Evolutionary conservation across 2,329 filamentous ascomycete species (phyloP).

Genomic region (Fusarium sororula): DNA sequence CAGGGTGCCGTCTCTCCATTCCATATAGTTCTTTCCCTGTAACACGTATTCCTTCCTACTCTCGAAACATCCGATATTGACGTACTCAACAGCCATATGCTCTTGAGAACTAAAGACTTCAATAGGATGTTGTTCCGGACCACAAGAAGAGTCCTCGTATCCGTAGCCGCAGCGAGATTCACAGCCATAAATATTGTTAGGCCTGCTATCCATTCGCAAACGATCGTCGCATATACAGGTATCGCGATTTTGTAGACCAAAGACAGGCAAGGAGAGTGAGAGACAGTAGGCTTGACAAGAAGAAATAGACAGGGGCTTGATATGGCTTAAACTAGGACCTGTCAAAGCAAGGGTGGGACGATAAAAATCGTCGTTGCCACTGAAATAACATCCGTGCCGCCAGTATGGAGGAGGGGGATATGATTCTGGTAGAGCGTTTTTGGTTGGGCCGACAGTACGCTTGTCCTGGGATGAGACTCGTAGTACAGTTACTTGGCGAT

Average conservation of each 20-base stretch:
- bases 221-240: not conserved
- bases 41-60: not conserved
- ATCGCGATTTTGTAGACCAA: not conserved
- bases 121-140: not conserved
- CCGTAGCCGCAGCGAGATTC: not conserved
- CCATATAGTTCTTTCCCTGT: fast-evolving
- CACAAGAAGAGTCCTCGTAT: not conserved
- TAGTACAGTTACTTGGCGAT: not conserved
- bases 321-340: not conserved
- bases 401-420: not conserved
- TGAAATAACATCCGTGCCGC: not conserved
- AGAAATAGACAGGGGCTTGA: not conserved
- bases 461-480: not conserved
- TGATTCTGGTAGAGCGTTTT: not conserved
- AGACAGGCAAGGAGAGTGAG: not conserved
- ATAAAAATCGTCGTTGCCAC: not conserved
- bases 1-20: not conserved
- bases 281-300: not conserved
- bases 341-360: not conserved
- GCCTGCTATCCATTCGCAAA: not conserved
- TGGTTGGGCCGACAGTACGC: not conserved
- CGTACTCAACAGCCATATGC: not conserved
- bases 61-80: not conserved
- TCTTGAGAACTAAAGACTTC: not conserved
- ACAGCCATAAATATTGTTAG: fast-evolving